Conservation (phyloP, 78 protist species). For the Pelomyxa schiedti region DNA sequence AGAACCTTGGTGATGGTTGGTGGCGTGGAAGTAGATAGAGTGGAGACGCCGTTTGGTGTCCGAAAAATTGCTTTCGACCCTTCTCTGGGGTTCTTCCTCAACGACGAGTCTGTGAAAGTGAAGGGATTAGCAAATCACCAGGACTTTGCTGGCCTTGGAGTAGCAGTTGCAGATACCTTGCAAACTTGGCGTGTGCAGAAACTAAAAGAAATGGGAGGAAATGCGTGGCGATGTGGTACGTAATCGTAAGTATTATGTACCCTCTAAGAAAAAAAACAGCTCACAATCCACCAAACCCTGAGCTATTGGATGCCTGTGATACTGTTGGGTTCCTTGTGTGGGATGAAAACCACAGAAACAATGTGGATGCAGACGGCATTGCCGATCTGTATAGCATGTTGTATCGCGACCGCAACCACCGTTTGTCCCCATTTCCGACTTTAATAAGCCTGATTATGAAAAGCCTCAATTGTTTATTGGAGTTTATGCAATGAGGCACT, state of each 20-base stretch:
- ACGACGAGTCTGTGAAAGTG: conserved; percentile 5
- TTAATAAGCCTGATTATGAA: not conserved
- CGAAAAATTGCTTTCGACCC: not conserved
- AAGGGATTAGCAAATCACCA: not conserved
- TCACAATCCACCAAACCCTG: not conserved
- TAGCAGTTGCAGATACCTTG: not conserved
- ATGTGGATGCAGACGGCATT: not conserved
- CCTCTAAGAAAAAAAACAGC: not conserved
- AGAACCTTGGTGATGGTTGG: not conserved
- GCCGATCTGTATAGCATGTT: not conserved
- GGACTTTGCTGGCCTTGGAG: conserved; percentile 5
- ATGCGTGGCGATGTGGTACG: not conserved
- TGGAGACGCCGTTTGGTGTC: not conserved
- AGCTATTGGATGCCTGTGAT: not conserved
- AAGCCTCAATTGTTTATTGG: not conserved
- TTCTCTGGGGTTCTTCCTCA: not conserved
- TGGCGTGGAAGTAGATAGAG: not conserved
- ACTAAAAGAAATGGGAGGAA: not conserved
- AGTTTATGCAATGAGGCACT: not conserved
- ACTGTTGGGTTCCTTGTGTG: not conserved
- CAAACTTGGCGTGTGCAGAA: not conserved
- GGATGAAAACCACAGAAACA: conserved; percentile 1
- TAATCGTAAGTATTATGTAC: not conserved
- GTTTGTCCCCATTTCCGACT: not conserved
- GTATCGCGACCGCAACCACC: not conserved